Conservation (phyloP, 225 moss, liverwort and hornwort genomes). For the Neckera pumila region DNA sequence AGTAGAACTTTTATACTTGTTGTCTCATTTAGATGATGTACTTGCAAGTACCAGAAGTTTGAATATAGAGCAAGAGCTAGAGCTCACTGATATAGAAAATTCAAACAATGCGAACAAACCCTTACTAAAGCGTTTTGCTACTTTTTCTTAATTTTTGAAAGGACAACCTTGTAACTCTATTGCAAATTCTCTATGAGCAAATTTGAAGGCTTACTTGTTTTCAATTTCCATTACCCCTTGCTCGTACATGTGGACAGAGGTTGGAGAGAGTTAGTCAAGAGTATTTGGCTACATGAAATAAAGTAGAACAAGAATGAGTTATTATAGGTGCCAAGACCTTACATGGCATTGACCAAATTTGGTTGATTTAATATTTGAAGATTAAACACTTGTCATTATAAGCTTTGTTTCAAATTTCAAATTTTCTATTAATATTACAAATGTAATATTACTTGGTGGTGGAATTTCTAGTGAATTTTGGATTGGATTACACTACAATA, state of each 20-base stretch:
- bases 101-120: neutral
- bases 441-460: neutral
- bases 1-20: neutral
- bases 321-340: neutral
- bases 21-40: neutral
- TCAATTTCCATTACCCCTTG: neutral
- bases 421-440: neutral
- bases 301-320: neutral
- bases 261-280: no score
- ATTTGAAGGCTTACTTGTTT: neutral
- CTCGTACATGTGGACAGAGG: neutral
- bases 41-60: neutral
- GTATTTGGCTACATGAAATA: neutral
- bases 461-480: neutral
- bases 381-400: neutral
- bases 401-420: neutral
- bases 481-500: neutral
- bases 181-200: no score
- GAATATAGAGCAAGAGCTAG: neutral
- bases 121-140: neutral
- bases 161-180: no score
- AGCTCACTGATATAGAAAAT: neutral
- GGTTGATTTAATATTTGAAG: accelerated
- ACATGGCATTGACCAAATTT: neutral
- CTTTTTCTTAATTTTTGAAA: neutral